Conservation (phyloP, 2,329 filamentous ascomycete genomes). For the Alternaria sp. region DNA sequence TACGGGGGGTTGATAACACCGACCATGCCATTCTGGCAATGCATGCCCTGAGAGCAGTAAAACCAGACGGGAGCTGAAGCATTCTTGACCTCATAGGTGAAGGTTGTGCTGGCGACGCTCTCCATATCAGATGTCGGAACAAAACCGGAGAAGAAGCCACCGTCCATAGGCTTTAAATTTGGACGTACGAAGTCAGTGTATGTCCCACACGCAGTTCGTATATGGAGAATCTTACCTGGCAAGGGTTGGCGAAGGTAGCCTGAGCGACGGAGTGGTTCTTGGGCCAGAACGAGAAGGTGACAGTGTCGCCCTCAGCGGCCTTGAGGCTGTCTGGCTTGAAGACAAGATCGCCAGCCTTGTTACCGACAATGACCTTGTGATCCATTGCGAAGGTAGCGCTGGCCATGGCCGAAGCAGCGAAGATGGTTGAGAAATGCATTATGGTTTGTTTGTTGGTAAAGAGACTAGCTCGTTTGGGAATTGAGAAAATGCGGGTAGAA, state of each 20-base stretch:
- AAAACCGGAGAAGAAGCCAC: constrained; percentile 49
- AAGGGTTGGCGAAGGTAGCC: constrained; percentile 43
- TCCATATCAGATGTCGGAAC: constrained; percentile 35
- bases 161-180: constrained; percentile 25
- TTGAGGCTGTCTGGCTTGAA: constrained; percentile 46
- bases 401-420: constrained; percentile 40
- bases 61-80: constrained; percentile 48
- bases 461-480: constrained; percentile 44
- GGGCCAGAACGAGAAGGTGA: constrained; percentile 49
- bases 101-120: constrained; percentile 34
- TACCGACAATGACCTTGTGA: constrained; percentile 42
- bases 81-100: constrained; percentile 44
- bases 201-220: not conserved
- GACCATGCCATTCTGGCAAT: constrained; percentile 50
- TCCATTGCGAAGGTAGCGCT: constrained; percentile 41
- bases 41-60: constrained; percentile 49
- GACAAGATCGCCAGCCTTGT: constrained; percentile 30
- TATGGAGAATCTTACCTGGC: constrained; percentile 15
- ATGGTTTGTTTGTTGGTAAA: constrained; percentile 36
- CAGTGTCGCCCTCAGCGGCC: constrained; percentile 46
- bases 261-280: constrained; percentile 50
- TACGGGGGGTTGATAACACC: constrained; percentile 50
- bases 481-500: constrained; percentile 20
- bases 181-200: not conserved
- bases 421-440: constrained; percentile 49